A percentile compares a stretch with the other conserved stretches of the same genome.
These are phyloP conservation scores for Xylogone sp. DNA, from an alignment of 2,329 filamentous ascomycete species.

Conservation along the genomic window DNA sequence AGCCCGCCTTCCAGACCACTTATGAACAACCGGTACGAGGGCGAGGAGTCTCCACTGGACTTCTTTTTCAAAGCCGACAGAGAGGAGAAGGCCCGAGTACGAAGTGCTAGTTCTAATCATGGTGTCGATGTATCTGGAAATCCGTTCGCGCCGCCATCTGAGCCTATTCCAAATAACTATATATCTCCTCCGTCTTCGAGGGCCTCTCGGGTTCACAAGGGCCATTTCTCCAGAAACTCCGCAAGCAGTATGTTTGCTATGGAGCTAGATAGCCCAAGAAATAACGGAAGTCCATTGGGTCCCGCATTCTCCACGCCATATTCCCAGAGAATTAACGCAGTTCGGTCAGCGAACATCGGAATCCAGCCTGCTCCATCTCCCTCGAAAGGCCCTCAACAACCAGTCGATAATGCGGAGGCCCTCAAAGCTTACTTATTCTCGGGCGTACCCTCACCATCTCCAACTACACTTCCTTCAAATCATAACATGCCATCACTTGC, in stretches of 20 bases:
- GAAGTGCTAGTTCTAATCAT: slow-evolving; percentile 48
- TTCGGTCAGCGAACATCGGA: slow-evolving; percentile 27
- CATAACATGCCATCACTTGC: slow-evolving; percentile 3
- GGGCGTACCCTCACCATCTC: slow-evolving; percentile 25
- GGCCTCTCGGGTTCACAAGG: slow-evolving; percentile 32
- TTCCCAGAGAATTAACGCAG: slow-evolving; percentile 56
- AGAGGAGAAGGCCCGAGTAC: slow-evolving; percentile 65
- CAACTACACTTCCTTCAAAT: slow-evolving; percentile 1
- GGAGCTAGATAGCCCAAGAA: slow-evolving; percentile 62
- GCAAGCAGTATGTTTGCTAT: slow-evolving; percentile 59
- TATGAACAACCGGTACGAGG: slow-evolving; percentile 48
- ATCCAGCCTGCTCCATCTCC: slow-evolving; percentile 8
- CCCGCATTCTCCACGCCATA: slow-evolving; percentile 68
- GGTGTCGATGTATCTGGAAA: slow-evolving; percentile 34
- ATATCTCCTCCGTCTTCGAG: slow-evolving; percentile 21
- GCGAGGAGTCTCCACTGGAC: slow-evolving; percentile 75
- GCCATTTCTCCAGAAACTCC: slow-evolving; percentile 40
- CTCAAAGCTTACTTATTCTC: slow-evolving; percentile 55
- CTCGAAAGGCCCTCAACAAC: slow-evolving; percentile 9
- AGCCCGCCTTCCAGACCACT: slow-evolving; percentile 42
- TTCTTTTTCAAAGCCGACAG: slow-evolving; percentile 86
- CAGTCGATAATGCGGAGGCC: slow-evolving; percentile 41
- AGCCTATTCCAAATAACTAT: slow-evolving; percentile 33
- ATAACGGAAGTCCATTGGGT: slow-evolving; percentile 49
- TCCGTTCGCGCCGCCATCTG: slow-evolving; percentile 50